Evolutionary conservation across 306 rosid genomes (phyloP).

Genomic region (Sicyos baderoa): DNA sequence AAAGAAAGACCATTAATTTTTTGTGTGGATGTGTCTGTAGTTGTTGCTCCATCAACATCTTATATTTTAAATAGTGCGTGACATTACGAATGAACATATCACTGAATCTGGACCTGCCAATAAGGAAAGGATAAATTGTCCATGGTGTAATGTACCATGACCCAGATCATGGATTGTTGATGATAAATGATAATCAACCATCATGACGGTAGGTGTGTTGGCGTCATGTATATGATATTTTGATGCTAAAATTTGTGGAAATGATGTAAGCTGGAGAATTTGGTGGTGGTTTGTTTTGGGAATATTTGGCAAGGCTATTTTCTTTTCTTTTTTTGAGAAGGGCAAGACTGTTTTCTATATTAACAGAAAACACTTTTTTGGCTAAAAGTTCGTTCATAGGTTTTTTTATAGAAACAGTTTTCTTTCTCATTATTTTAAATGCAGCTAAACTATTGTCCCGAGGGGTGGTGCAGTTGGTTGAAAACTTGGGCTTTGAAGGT

Average conservation of each 20-base stretch:
- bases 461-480: too few relatives aligned
- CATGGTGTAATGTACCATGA: too few relatives aligned
- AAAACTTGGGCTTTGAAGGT: too few relatives aligned
- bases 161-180: background rate
- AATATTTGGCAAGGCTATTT: background rate
- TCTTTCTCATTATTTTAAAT: background rate
- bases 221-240: background rate
- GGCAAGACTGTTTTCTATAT: too few relatives aligned
- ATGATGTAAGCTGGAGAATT: background rate
- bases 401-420: background rate
- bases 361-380: background rate
- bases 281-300: constrained; percentile 4
- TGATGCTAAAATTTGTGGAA: background rate
- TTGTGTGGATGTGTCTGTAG: background rate
- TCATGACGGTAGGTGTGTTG: background rate
- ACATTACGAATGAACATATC: background rate
- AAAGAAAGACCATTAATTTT: background rate
- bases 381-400: background rate
- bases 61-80: background rate
- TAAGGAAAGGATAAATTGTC: background rate
- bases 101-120: background rate
- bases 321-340: too few relatives aligned
- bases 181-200: background rate
- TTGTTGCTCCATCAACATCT: constrained; percentile 4
- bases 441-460: too few relatives aligned